These are phyloP conservation scores for Hypomyces rosellus DNA, from an alignment of 2,329 filamentous ascomycete species.

Conservation along the genomic window DNA sequence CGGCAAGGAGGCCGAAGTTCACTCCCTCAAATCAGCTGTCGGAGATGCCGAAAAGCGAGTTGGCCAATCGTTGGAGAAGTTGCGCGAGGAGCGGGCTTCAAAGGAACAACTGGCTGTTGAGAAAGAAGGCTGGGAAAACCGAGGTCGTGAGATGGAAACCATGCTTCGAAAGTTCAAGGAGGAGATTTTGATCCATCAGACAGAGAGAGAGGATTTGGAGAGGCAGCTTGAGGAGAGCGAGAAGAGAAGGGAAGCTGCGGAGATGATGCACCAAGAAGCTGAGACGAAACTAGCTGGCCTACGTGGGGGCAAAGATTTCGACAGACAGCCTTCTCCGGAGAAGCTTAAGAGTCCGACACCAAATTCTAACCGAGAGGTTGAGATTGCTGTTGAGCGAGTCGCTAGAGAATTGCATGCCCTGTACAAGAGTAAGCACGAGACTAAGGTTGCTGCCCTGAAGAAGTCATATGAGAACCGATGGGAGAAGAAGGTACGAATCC, in stretches of 20 bases:
- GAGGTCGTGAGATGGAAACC: constrained; percentile 78
- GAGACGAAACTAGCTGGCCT: constrained; percentile 70
- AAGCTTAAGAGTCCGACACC: constrained; percentile 27
- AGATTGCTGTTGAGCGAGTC: constrained; percentile 81
- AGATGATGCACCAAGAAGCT: constrained; percentile 69
- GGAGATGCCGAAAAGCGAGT: constrained; percentile 88
- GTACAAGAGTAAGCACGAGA: constrained; percentile 97
- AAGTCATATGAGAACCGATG: constrained; percentile 78
- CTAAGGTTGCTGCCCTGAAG: constrained; percentile 86
- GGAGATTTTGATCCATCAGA: constrained; percentile 70
- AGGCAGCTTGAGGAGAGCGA: constrained; percentile 72
- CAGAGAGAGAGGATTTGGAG: constrained; percentile 74
- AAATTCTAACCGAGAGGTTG: constrained; percentile 56
- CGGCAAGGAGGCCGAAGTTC: constrained; percentile 87
- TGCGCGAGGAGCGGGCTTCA: constrained; percentile 67
- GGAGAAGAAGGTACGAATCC: constrained; percentile 78
- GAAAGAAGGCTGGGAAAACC: constrained; percentile 75
- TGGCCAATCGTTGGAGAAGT: constrained; percentile 74
- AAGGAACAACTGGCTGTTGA: constrained; percentile 70
- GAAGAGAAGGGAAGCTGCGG: constrained; percentile 64
- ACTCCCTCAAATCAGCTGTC: constrained; percentile 79
- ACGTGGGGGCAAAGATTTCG: constrained; percentile 52
- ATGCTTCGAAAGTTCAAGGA: constrained; percentile 74
- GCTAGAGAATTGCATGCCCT: constrained; percentile 87
- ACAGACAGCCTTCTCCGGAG: constrained; percentile 31